Conservation (phyloP, 2,329 filamentous ascomycete species). For the Cladophialophora chaetospira region DNA sequence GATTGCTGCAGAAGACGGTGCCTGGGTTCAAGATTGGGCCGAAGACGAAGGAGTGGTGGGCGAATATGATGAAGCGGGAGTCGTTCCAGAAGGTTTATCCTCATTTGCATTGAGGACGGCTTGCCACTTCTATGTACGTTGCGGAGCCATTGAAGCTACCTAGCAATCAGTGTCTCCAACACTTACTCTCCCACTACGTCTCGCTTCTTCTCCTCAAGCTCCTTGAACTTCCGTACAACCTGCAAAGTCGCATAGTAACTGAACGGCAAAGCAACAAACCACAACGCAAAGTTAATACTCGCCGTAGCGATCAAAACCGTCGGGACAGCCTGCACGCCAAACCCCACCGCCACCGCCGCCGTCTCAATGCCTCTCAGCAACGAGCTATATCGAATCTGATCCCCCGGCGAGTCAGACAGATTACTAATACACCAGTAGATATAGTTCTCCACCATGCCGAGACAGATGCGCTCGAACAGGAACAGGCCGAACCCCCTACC, state of each 20-base stretch:
- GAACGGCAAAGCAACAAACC: conserved; percentile 48
- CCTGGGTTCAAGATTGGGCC: conserved; percentile 23
- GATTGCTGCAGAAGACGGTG: conserved; percentile 20
- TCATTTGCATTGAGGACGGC: conserved; percentile 14
- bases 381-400: conserved; percentile 51
- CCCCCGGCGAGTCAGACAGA: conserved; percentile 47
- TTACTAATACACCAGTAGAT: conserved; percentile 53
- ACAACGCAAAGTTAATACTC: conserved; percentile 47
- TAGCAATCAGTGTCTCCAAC: too few relatives aligned
- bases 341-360: conserved; percentile 46
- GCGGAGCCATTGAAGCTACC: too few relatives aligned
- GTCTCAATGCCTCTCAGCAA: conserved; percentile 48
- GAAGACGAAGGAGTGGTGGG: conserved; percentile 21
- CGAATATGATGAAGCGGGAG: conserved; percentile 7
- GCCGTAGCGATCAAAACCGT: conserved; percentile 48
- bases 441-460: conserved; percentile 48
- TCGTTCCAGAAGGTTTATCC: conserved; percentile 20
- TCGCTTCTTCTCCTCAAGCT: conserved; percentile 30
- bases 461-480: conserved; percentile 45
- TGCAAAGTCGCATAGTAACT: conserved; percentile 49
- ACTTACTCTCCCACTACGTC: not conserved
- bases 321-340: conserved; percentile 50
- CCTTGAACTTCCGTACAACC: conserved; percentile 45
- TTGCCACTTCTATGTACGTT: too few relatives aligned
- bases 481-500: conserved; percentile 49